Evolutionary conservation across 805 yeast genomes (phyloP).

Genomic region (Candida qinlingensis): DNA sequence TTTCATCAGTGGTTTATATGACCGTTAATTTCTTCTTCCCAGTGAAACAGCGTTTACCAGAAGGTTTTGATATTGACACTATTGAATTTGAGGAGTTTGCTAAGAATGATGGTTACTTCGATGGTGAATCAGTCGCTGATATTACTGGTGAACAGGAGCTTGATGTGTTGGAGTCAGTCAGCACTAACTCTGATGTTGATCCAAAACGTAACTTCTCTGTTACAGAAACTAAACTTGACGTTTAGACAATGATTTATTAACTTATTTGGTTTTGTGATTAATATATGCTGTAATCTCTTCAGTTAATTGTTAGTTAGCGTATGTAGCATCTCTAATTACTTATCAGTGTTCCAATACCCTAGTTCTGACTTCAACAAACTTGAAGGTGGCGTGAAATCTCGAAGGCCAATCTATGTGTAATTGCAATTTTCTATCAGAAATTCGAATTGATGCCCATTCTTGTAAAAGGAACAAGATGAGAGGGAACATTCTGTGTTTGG

Average conservation of each 20-base stretch:
- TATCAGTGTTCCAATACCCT: too few species aligned
- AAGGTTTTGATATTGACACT: neutral
- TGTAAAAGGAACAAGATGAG: too few species aligned
- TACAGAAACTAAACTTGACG: neutral
- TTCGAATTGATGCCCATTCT: too few species aligned
- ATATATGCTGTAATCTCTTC: neutral
- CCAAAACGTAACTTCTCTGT: neutral
- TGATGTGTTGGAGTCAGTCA: neutral
- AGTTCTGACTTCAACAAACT: too few species aligned
- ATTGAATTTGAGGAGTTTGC: conserved; percentile 2
- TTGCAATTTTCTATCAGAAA: too few species aligned
- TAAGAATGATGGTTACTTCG: neutral
- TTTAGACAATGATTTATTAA: neutral
- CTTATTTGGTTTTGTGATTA: neutral
- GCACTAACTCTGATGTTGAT: neutral
- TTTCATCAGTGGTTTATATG: neutral
- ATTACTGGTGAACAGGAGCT: neutral
- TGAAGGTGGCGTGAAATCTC: too few species aligned
- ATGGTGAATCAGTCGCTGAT: neutral
- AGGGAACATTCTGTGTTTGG: conserved; percentile 24
- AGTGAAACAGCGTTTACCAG: neutral
- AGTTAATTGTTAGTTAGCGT: neutral
- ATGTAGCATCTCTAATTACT: neutral
- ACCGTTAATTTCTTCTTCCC: neutral
- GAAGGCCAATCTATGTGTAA: too few species aligned